Conservation (phyloP, 2,329 filamentous ascomycete species). For the Aspergillus sp. region DNA sequence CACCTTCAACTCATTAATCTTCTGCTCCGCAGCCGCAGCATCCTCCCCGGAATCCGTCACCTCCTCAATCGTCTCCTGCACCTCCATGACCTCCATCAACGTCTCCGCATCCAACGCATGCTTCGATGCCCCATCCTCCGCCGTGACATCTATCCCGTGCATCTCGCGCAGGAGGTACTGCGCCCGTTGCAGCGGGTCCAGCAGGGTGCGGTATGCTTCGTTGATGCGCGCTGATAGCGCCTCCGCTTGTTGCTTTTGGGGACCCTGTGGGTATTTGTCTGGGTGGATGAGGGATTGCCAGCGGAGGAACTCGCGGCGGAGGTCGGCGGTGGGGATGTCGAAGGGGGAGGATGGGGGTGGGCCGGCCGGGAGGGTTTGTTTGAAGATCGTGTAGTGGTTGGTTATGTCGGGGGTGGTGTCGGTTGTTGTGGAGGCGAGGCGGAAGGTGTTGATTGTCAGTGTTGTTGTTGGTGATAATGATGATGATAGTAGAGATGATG, state of each 20-base stretch:
- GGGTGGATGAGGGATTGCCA: conserved; percentile 64
- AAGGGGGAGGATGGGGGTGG: conserved; percentile 79
- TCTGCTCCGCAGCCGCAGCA: conserved; percentile 53
- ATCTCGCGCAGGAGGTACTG: conserved; percentile 74
- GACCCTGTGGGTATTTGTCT: conserved; percentile 50
- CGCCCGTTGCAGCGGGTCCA: conserved; percentile 76
- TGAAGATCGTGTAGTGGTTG: conserved; percentile 88
- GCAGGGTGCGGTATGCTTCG: conserved; percentile 84
- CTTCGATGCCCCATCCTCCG: conserved; percentile 71
- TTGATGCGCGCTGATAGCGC: conserved; percentile 82
- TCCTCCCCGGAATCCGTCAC: conserved; percentile 36
- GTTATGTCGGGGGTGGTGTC: conserved; percentile 36
- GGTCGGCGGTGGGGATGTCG: conserved; percentile 65
- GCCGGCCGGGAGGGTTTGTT: conserved; percentile 71
- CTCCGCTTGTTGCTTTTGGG: conserved; percentile 65
- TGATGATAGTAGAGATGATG: background rate
- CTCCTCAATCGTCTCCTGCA: conserved; percentile 72
- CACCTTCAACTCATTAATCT: conserved; percentile 65
- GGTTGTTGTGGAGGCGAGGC: conserved; percentile 20
- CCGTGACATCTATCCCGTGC: conserved; percentile 71
- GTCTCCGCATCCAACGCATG: conserved; percentile 70
- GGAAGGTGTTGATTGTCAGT: conserved; percentile 8
- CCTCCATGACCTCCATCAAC: conserved; percentile 84
- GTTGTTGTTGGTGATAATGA: background rate
- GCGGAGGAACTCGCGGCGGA: conserved; percentile 82